Evolutionary conservation across 2,329 filamentous ascomycete genomes (phyloP), one percentile per base, ranked within the genome.

Genomic region (Paecilomyces niveus): DNA sequence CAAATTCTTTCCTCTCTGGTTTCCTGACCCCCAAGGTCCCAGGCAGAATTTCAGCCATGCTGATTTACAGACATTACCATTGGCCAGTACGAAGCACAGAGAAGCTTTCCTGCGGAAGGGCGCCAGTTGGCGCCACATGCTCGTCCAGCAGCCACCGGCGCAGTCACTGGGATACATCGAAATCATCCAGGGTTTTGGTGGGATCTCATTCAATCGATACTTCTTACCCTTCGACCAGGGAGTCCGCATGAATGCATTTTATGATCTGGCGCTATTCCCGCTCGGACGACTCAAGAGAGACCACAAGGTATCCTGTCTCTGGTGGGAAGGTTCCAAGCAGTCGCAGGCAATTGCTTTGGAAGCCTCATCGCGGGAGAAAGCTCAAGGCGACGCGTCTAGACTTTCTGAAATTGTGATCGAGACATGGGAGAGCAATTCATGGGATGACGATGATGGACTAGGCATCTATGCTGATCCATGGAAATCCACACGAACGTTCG

Each of bases 81-180:
- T 75, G 72, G 55, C 61, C 39, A 18, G 39, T 45, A 65, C n/a
- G 61, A 61, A 45, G 56, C 54, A 13, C 51, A n/a, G 49, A 21
- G 50, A 57, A 31, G 50, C 50, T 9, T 57, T 53, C 11, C 7
- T 54, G 21, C 51, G 56, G 29, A 32, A 22, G 54, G 56, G 53
- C 22, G 56, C 56, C 21, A 57, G 50, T 45, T 57, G 50, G 56
- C 56, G 50, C 26, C 50, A 51, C 26, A 57, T 57, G 50, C 56
- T 57, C 15, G 50, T 57, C 50, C 50, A 57, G 21, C 56, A 57
- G 26, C 55, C 55, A 8, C 55, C 55, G 24, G 45, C 50, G 50
- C 50, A 24, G 50, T 24, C 50, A 3, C 11, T 52, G 50, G 21
- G 22, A 18, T 52, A 52, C 24, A 29, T 52, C 39, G 39, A 45